These are phyloP conservation scores for Zygosaccharomyces lentus DNA, from an alignment of 805 yeast genomes.

Conservation along the genomic window DNA sequence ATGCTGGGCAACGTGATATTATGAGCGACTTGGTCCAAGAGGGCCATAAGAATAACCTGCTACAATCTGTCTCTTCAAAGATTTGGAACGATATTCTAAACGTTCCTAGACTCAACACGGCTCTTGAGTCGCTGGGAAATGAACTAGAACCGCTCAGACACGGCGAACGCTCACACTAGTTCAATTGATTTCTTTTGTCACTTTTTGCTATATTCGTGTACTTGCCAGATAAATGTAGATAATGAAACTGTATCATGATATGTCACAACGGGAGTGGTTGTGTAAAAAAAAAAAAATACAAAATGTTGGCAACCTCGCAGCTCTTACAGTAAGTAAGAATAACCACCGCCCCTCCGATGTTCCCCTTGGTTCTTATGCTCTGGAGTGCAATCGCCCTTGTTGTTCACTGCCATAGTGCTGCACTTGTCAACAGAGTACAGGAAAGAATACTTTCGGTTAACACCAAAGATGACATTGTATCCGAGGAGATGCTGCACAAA, in stretches of 20 bases:
- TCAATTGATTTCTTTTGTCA: neutral
- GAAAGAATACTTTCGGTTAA: slow-evolving; percentile 4
- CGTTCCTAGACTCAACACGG: slow-evolving; percentile 1
- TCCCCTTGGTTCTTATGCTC: neutral
- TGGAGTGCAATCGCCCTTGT: neutral
- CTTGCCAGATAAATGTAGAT: neutral
- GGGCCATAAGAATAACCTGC: slow-evolving; percentile 3
- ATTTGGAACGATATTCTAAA: slow-evolving; percentile 6
- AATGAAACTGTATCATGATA: neutral
- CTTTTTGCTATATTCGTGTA: slow-evolving; percentile 1
- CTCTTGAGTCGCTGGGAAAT: neutral
- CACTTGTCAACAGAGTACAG: slow-evolving; percentile 6
- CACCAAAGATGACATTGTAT: slow-evolving; percentile 3
- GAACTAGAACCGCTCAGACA: neutral
- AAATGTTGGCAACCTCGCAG: neutral
- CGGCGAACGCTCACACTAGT: neutral
- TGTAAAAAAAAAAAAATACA: no score
- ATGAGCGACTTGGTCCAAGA: slow-evolving; percentile 3
- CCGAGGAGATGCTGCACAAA: slow-evolving; percentile 12
- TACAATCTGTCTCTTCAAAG: slow-evolving; percentile 2
- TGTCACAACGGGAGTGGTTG: neutral
- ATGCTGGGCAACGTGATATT: slow-evolving; percentile 2
- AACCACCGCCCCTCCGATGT: neutral
- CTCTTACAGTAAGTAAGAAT: neutral
- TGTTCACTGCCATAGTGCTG: slow-evolving; percentile 4